phyloP scores from a whole-genome alignment of 371 early-diverging fungal genomes.

The Dichotomocladium elegans region DNA sequence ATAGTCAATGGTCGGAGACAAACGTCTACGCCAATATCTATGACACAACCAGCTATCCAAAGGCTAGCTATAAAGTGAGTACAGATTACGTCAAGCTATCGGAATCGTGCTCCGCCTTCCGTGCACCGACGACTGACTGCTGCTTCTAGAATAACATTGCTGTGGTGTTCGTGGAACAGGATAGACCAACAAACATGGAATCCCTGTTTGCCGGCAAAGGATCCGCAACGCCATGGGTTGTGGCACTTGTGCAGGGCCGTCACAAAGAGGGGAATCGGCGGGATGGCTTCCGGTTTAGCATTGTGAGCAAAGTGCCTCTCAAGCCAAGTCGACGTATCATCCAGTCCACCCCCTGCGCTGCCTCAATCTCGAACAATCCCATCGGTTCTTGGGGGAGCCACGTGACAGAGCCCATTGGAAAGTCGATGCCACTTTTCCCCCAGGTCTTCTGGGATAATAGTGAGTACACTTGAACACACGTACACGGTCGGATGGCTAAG shows the following conservation, averaged over 20 bases:
- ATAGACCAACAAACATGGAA: conserved; percentile 5
- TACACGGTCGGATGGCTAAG: background rate
- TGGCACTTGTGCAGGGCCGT: conserved; percentile 31
- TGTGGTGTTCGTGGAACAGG: conserved; percentile 43
- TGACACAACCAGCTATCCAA: conserved; percentile 17
- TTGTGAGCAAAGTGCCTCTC: conserved; percentile 16
- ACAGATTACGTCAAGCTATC: conserved; percentile 2
- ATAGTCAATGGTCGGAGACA: conserved; percentile 25
- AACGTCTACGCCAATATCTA: conserved; percentile 26
- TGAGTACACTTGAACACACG: conserved; percentile 4
- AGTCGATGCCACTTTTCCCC: conserved; percentile 31
- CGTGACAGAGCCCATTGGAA: too few relatives aligned
- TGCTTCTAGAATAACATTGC: conserved; percentile 35
- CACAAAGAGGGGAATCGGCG: too few relatives aligned
- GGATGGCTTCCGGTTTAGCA: conserved; percentile 29
- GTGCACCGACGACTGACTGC: background rate
- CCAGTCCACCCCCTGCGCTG: background rate
- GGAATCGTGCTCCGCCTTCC: too few relatives aligned
- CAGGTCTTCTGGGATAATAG: conserved; percentile 48
- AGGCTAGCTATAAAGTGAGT: conserved; percentile 25
- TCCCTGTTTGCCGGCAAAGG: conserved; percentile 1
- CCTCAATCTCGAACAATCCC: background rate
- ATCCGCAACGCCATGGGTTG: conserved; percentile 30
- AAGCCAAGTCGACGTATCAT: background rate
- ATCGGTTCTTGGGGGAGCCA: too few relatives aligned